Evolutionary conservation across 805 yeast genomes (phyloP), one percentile per base, ranked within the genome.

Genomic region (Ogataea chonburiensis): DNA sequence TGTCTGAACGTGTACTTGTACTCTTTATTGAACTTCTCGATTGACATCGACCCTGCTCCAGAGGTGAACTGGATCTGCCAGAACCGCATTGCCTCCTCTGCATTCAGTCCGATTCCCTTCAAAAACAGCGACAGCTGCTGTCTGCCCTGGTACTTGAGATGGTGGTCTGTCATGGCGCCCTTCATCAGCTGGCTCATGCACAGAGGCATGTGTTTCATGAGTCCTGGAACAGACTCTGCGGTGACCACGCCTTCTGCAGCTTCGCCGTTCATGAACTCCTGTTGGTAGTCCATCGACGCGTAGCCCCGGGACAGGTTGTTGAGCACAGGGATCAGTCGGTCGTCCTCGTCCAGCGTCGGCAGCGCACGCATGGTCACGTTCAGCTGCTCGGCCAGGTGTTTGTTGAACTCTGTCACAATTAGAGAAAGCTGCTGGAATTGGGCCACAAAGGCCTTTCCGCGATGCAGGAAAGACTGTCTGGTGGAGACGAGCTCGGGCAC

Each of bases 291-390:
- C 20, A 71, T 61, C 5, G 81, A 64, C 2, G 82, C 74, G 52
- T 83, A 84, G 9, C 87, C 87, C 19, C 75, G 71, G 0, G 94
- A 77, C 30, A 93, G 61, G 52, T 89, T 88, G 52, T 79, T 78
- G 45, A 93, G 67, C 18, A 93, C 77, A 1, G 97, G 97, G 34
- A 88, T 64, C 28, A 93, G 63, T 40, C 99, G 70, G 56, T 88
- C 94, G 54, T 88, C 96, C 64, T 91, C 98, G 54, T 88, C 96
- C 38, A 91, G 66, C 8, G 89, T 71, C 5, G 96, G 94, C 37
- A 88, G 64, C 14, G 84, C 73, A 54, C 83, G 84, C 50, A 87
- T 79, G 0, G 97, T 86, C 30, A 69, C 63, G 15, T 78, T 62
- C 46, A 93, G 66, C 14, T 78, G 75, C 12, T 60, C 55, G 3